Conservation (phyloP, 441 rosid genomes). For the Jatropha multifida region DNA sequence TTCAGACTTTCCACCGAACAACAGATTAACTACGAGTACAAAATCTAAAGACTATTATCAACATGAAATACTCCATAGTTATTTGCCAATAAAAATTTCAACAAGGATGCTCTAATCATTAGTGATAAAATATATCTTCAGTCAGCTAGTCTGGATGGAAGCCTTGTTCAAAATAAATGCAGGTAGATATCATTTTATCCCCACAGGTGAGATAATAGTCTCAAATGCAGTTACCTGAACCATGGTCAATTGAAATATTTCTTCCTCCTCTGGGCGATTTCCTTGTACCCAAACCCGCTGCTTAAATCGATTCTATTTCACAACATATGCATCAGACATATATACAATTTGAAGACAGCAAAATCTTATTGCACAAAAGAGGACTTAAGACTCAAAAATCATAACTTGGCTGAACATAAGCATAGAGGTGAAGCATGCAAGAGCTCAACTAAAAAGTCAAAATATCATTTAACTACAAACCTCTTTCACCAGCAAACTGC, state of each 20-base stretch:
- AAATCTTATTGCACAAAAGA: not conserved
- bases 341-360: not conserved
- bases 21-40: not conserved
- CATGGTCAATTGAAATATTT: constrained; percentile 83
- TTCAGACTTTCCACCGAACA: not conserved
- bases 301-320: constrained; percentile 63
- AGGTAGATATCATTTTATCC: not conserved
- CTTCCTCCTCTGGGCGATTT: constrained; percentile 85
- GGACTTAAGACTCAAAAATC: not conserved
- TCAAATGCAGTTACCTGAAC: constrained; percentile 55
- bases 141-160: not conserved
- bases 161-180: not conserved
- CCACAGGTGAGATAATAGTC: not conserved
- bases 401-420: not conserved
- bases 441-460: not conserved
- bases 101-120: not conserved
- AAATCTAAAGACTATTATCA: not conserved
- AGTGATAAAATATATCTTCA: not conserved
- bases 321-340: not conserved
- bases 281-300: constrained; percentile 89
- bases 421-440: not conserved
- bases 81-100: not conserved
- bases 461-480: constrained; percentile 27
- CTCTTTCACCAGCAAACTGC: constrained; percentile 83
- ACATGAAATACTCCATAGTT: not conserved